Conservation (phyloP, 352 stramenopile genomes). For the Albugo candida region DNA sequence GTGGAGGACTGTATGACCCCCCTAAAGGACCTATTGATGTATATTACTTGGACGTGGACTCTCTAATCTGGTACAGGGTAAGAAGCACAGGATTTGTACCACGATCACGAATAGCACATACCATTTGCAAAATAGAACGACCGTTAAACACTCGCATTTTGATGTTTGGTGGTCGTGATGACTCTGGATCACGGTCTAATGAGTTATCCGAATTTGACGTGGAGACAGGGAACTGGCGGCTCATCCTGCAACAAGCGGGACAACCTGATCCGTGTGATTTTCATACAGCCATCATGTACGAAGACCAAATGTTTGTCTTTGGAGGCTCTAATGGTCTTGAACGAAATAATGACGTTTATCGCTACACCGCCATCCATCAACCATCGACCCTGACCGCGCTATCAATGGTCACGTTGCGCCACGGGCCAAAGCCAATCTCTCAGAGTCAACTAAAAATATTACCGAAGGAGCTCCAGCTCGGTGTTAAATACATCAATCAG, state of each 20-base stretch:
- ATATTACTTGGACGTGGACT: slow-evolving; percentile 57
- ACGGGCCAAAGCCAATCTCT: slow-evolving; percentile 19
- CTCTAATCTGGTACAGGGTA: slow-evolving; percentile 40
- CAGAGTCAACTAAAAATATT: slow-evolving; percentile 23
- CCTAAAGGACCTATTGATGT: slow-evolving; percentile 61
- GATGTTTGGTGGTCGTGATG: slow-evolving; percentile 67
- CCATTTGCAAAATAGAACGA: slow-evolving; percentile 29
- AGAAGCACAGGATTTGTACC: slow-evolving; percentile 37
- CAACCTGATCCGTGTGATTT: slow-evolving; percentile 65
- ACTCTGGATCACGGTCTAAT: slow-evolving; percentile 40
- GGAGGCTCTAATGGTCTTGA: slow-evolving; percentile 68
- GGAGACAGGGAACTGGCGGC: slow-evolving; percentile 35
- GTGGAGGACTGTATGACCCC: slow-evolving; percentile 59
- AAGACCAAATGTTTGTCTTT: slow-evolving; percentile 65
- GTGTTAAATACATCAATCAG: slow-evolving; percentile 51
- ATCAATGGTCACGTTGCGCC: slow-evolving; percentile 39
- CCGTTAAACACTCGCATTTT: slow-evolving; percentile 23
- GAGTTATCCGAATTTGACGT: slow-evolving; percentile 51
- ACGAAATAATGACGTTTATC: slow-evolving; percentile 65
- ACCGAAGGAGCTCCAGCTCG: slow-evolving; percentile 37
- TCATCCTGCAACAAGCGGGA: slow-evolving; percentile 29
- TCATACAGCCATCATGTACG: slow-evolving; percentile 52
- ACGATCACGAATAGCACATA: slow-evolving; percentile 63
- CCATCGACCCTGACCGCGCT: slow-evolving; percentile 44
- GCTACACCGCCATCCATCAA: slow-evolving; percentile 35